Evolutionary conservation across 345 rosid genomes (phyloP).

Genomic region (Camelina sativa): DNA sequence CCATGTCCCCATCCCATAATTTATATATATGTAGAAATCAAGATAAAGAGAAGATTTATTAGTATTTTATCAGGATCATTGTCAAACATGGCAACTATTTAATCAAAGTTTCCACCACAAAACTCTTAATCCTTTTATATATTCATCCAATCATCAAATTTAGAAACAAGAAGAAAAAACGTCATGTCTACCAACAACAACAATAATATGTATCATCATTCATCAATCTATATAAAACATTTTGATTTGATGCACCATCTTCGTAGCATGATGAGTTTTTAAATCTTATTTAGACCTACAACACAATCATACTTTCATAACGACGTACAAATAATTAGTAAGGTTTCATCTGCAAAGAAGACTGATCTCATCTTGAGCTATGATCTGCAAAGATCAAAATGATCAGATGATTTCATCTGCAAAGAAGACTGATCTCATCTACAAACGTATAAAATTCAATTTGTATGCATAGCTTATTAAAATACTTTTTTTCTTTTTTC

Average conservation of each 20-base stretch:
- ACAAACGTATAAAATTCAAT: not conserved
- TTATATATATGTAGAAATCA: not conserved
- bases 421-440: not conserved
- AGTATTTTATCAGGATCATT: slow-evolving; percentile 10
- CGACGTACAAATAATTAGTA: not conserved
- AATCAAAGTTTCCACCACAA: slow-evolving; percentile 14
- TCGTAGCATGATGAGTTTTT: slow-evolving; percentile 15
- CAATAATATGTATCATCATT: not conserved
- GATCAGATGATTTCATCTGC: no score
- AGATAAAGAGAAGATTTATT: not conserved
- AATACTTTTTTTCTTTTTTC: slow-evolving; percentile 9
- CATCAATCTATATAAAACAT: not conserved
- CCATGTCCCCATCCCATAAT: slow-evolving; percentile 1
- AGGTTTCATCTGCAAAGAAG: not conserved
- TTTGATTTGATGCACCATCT: not conserved
- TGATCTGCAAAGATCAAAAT: no score
- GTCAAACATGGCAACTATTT: slow-evolving; percentile 32
- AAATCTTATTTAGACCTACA: not conserved
- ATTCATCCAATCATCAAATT: slow-evolving; percentile 9
- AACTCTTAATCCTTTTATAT: not conserved
- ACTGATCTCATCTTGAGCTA: slow-evolving; percentile 6
- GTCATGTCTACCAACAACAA: slow-evolving; percentile 6
- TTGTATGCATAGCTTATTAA: slow-evolving; percentile 12
- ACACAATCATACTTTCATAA: slow-evolving; percentile 7
- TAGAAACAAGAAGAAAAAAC: slow-evolving; percentile 9